Conservation (phyloP, 208 protist genomes). For the Zelonia costaricensis region DNA sequence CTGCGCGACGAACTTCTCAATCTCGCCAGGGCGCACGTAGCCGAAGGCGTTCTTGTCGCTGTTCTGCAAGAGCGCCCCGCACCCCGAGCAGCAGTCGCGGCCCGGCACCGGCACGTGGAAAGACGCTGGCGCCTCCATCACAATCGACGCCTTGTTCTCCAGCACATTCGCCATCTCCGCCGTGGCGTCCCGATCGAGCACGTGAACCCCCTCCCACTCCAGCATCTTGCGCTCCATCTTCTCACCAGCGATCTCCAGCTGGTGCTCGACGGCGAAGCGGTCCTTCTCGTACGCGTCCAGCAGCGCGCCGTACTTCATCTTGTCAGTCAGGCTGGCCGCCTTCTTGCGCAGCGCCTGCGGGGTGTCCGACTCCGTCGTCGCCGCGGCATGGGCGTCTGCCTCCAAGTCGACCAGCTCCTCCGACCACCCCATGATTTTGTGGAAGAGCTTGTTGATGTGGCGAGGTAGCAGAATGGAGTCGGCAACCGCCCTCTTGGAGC, state of each 20-base stretch:
- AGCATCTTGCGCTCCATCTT: slow-evolving; percentile 87
- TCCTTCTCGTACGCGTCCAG: slow-evolving; percentile 89
- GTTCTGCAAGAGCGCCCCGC: slow-evolving; percentile 87
- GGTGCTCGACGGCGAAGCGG: slow-evolving; percentile 82
- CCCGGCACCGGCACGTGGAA: slow-evolving; percentile 78
- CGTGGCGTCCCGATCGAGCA: slow-evolving; percentile 74
- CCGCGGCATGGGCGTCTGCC: slow-evolving; percentile 10
- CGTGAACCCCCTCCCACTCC: slow-evolving; percentile 87
- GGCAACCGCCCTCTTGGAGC: slow-evolving; percentile 52
- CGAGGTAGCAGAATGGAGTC: slow-evolving; percentile 82
- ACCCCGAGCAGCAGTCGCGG: slow-evolving; percentile 85
- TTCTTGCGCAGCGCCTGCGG: slow-evolving; percentile 54
- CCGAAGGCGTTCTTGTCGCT: slow-evolving; percentile 68
- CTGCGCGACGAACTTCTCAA: slow-evolving; percentile 76
- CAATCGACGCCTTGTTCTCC: slow-evolving; percentile 77
- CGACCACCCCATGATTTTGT: slow-evolving; percentile 93
- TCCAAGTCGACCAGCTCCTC: slow-evolving; percentile 83
- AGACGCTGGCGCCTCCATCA: slow-evolving; percentile 73
- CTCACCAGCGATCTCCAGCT: slow-evolving; percentile 69
- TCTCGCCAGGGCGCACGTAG: slow-evolving; percentile 71
- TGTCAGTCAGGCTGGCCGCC: slow-evolving; percentile 55
- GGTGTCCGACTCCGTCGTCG: neutral
- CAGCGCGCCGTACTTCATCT: slow-evolving; percentile 90
- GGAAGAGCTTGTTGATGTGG: slow-evolving; percentile 89
- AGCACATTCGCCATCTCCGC: slow-evolving; percentile 56